phyloP scores from a whole-genome alignment of 306 rosid genomes.

The Ceratonia siliqua region DNA sequence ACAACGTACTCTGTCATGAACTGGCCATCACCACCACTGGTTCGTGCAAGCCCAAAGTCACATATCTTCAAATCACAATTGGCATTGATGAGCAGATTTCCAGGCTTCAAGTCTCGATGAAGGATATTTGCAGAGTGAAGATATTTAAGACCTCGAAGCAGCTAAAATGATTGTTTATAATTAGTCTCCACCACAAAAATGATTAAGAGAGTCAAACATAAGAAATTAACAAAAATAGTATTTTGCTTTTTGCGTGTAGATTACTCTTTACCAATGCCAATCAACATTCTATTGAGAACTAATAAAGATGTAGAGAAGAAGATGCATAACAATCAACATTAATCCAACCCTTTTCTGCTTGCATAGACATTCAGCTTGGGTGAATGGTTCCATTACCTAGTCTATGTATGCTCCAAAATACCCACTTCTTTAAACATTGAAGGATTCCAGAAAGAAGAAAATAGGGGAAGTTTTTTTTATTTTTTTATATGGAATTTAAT shows the following conservation, averaged over 20 bases:
- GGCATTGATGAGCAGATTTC: slow-evolving; percentile 77
- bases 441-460: neutral
- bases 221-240: neutral
- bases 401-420: slow-evolving; percentile 2
- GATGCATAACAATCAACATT: neutral
- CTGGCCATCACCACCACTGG: slow-evolving; percentile 59
- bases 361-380: neutral
- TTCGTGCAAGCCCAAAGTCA: slow-evolving; percentile 86
- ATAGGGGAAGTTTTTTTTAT: neutral
- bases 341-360: neutral
- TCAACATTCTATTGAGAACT: neutral
- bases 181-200: slow-evolving; percentile 29
- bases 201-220: slow-evolving; percentile 1
- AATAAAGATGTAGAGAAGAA: neutral
- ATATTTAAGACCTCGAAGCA: slow-evolving; percentile 84
- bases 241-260: neutral
- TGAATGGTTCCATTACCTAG: neutral
- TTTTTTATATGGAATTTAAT: neutral
- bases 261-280: neutral
- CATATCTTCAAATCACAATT: slow-evolving; percentile 84
- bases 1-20: slow-evolving; percentile 94
- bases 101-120: slow-evolving; percentile 91
- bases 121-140: slow-evolving; percentile 86
- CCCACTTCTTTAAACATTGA: slow-evolving; percentile 7
- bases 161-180: slow-evolving; percentile 40